A percentile compares a stretch with the other conserved stretches of the same genome.
Evolutionary conservation across 371 early-diverging fungal genomes (phyloP).

Genomic region (Fennellomyces sp.): DNA sequence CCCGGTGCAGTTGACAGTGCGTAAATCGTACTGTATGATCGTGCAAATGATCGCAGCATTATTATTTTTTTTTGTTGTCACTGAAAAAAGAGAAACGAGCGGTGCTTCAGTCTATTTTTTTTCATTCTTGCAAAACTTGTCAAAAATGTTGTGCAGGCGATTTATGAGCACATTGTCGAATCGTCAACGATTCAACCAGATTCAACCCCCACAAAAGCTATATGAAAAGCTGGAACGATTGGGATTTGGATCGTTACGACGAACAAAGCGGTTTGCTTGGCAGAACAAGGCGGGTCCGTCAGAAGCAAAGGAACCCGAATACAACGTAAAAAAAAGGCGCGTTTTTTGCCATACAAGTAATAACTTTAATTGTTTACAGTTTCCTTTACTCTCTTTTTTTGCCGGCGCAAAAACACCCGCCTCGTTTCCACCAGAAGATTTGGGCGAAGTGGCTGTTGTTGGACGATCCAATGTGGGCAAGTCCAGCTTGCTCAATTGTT

Average conservation of each 20-base stretch:
- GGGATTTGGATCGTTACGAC: slow-evolving; percentile 45
- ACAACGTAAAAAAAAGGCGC: slow-evolving; percentile 18
- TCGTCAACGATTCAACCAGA: slow-evolving; percentile 48
- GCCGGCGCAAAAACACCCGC: slow-evolving; percentile 68
- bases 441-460: slow-evolving; percentile 74
- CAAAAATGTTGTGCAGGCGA: slow-evolving; percentile 2
- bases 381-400: slow-evolving; percentile 66
- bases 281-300: neutral
- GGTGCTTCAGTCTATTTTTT: neutral
- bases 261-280: slow-evolving; percentile 36
- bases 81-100: slow-evolving; percentile 5
- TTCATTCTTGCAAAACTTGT: neutral
- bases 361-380: slow-evolving; percentile 22
- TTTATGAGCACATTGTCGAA: slow-evolving; percentile 32
- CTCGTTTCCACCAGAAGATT: slow-evolving; percentile 62
- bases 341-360: neutral
- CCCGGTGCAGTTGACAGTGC: slow-evolving; percentile 79
- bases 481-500: slow-evolving; percentile 71
- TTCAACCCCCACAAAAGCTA: slow-evolving; percentile 39
- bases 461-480: slow-evolving; percentile 85
- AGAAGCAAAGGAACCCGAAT: slow-evolving; percentile 28
- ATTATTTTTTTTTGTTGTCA: neutral
- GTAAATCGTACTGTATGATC: slow-evolving; percentile 59
- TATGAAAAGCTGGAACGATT: slow-evolving; percentile 46
- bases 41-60: neutral